Evolutionary conservation across 345 rosid genomes (phyloP).

Genomic region (Eucalyptus guilfoylei): DNA sequence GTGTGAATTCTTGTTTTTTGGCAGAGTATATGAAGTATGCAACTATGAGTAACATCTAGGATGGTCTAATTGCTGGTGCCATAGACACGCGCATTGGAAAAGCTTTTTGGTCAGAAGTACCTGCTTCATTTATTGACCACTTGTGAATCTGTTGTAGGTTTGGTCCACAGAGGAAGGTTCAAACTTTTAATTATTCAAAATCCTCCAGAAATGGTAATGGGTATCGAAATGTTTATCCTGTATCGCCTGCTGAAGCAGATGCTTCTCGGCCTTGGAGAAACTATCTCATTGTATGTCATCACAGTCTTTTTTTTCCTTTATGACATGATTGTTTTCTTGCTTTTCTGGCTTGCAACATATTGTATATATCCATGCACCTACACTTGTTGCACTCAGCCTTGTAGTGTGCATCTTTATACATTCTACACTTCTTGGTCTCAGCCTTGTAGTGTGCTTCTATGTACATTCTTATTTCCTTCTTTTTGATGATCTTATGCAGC

Average conservation of each 20-base stretch:
- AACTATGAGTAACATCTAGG: background rate
- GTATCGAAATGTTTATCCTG: constrained; percentile 1
- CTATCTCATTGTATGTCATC: constrained; percentile 38
- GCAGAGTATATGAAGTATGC: background rate
- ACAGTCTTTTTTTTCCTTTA: background rate
- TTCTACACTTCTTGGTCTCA: background rate
- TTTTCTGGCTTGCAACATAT: background rate
- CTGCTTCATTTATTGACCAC: background rate
- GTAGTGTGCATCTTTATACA: background rate
- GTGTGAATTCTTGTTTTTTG: background rate
- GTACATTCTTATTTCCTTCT: background rate
- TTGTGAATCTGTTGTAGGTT: constrained; percentile 16
- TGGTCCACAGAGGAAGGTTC: constrained; percentile 28
- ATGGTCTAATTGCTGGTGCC: background rate
- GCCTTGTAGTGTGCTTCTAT: background rate
- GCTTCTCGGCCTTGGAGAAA: constrained; percentile 24
- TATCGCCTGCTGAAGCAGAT: constrained; percentile 15
- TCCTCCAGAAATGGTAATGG: constrained; percentile 20
- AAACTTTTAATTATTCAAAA: constrained; percentile 32
- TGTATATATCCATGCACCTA: background rate
- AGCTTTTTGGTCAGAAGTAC: background rate
- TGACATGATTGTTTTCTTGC: background rate
- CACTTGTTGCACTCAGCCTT: background rate
- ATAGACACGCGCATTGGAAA: background rate
- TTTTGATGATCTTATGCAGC: constrained; percentile 26